Base-by-base conservation (phyloP, 192 early-diverging fungal genomes). In the Linnemannia schmuckeri region DNA sequence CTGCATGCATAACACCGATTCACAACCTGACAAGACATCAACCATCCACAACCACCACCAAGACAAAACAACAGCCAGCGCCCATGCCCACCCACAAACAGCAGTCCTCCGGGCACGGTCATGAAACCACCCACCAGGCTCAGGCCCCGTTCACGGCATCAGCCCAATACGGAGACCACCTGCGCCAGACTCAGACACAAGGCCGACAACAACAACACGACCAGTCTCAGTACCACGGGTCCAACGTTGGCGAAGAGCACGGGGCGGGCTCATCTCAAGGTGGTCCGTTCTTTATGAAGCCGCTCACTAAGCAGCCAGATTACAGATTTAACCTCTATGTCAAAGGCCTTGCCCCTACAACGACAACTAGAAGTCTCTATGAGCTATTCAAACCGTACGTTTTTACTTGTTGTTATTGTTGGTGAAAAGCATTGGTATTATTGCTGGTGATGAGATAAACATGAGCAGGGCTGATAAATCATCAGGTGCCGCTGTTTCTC, bases 361-460 rank as follows among this genome's bases (percentile, higher is more conserved):
- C 72, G 5, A 78, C 85, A 9, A 73, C 75, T 20, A 72, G 74
- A 47, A 44, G 55, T 7, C 76, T 87, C 46, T 81, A 44, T 77
- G 76, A 81, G 10, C 47, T 78, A 38, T 84, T 84, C 69, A 74
- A 75, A 54, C 85, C 85, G 85, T 87, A 87, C 63, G 85, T 61
- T 13, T 44, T 73, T n/a, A n/a, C 24, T 75, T 52, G 4, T 57
- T 70, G 9, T 63, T 57, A 22, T 41, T 75, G 49, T 33, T 76
- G 27, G 10, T 49, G 54, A 33, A 12, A 75, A 35, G 71, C 33
- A 52, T 52, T 22, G 49, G 0, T 52, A 52, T 22, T 52, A 22
- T 20, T 52, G 49, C 3, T 52, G 20, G 15, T 18, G 49, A 52
- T 52, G 49, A 18, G n/a, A 18, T 37, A 42, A 46, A 80, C 42